Conservation (phyloP, 2,329 filamentous ascomycete species). For the Scolecobasidium constrictum region DNA sequence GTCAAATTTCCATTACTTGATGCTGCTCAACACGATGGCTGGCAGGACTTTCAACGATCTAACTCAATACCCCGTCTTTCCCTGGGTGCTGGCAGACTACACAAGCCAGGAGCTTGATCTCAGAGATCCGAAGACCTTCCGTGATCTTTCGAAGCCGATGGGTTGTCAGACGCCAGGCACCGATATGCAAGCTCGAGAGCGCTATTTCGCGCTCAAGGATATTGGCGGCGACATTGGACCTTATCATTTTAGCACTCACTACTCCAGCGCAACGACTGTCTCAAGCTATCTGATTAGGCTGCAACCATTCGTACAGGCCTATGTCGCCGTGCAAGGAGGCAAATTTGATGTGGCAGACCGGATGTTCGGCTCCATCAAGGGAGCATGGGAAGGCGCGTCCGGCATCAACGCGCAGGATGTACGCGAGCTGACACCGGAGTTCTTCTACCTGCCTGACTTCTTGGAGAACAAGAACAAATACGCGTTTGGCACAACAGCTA, state of each 20-base stretch:
- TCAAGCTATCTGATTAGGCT: conserved; percentile 91
- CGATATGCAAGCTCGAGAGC: conserved; percentile 68
- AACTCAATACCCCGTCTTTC: conserved; percentile 96
- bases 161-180: conserved; percentile 73
- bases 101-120: conserved; percentile 87
- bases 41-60: conserved; percentile 95
- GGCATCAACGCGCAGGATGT: conserved; percentile 88
- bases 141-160: conserved; percentile 92
- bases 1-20: conserved; percentile 97
- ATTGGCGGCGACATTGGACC: conserved; percentile 67
- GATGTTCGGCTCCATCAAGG: conserved; percentile 85
- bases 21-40: conserved; percentile 97
- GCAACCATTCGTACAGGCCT: conserved; percentile 93
- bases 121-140: conserved; percentile 71
- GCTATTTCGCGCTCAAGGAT: conserved; percentile 79
- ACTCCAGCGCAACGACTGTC: conserved; percentile 98
- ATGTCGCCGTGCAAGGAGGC: conserved; percentile 87
- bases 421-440: conserved; percentile 88
- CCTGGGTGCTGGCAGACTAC: conserved; percentile 94
- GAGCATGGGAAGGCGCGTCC: conserved; percentile 85
- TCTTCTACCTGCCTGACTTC: conserved; percentile 94
- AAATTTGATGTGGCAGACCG: conserved; percentile 93
- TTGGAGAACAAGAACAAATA: conserved; percentile 88
- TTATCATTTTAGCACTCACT: conserved; percentile 97
- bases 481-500: conserved; percentile 83